These are phyloP conservation scores for Phellopilus nigrolimitatus DNA, from an alignment of 1,284 basidiomycete genomes.

Conservation along the genomic window DNA sequence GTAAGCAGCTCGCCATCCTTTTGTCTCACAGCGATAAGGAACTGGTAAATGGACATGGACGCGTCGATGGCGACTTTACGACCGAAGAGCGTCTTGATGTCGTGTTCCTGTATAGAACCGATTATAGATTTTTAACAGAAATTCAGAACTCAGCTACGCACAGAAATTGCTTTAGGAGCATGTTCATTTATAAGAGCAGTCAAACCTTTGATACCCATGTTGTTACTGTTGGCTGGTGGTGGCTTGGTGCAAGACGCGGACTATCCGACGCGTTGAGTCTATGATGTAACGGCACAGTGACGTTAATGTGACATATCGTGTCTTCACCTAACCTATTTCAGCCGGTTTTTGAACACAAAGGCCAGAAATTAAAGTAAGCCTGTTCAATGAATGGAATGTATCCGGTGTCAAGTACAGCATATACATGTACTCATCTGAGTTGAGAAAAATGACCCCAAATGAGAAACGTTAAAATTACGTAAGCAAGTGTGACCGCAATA, in stretches of 20 bases:
- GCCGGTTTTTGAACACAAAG: no score
- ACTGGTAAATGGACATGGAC: conserved; percentile 94
- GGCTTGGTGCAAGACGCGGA: not conserved
- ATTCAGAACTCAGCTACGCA: conserved; percentile 21
- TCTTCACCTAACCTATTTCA: no score
- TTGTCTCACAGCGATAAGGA: conserved; percentile 96
- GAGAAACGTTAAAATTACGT: no score
- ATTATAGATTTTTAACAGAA: not conserved
- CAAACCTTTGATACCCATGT: conserved; percentile 89
- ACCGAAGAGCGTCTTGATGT: conserved; percentile 96
- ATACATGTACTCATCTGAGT: no score
- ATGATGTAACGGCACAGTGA: no score
- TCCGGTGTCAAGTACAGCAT: no score
- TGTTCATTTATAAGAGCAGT: conserved; percentile 87
- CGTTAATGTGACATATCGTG: not conserved
- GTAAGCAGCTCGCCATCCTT: conserved; percentile 96
- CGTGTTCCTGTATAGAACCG: conserved; percentile 58
- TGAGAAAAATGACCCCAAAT: no score
- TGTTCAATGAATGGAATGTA: no score
- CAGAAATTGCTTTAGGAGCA: conserved; percentile 79
- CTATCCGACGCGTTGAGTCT: not conserved
- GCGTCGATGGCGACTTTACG: conserved; percentile 99
- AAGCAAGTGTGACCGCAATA: no score
- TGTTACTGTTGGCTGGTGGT: not conserved
- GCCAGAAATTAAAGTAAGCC: not conserved